These are phyloP conservation scores for Cadophora sp. DNA, from an alignment of 2,329 filamentous ascomycete genomes.

Conservation along the genomic window DNA sequence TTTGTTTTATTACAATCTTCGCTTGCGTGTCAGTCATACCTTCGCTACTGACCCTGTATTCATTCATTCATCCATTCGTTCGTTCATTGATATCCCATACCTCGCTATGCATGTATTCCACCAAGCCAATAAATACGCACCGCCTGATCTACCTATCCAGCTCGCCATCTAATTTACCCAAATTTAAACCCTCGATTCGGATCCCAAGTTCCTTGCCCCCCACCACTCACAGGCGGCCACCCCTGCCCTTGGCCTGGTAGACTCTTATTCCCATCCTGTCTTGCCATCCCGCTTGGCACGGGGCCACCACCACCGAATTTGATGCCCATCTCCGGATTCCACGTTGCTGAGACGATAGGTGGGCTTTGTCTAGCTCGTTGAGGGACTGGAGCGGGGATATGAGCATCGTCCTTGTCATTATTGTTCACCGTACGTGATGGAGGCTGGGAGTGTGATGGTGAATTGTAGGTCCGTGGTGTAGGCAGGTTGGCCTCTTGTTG, in stretches of 20 bases:
- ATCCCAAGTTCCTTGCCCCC: constrained; percentile 39
- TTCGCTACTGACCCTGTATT: no score
- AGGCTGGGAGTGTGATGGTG: constrained; percentile 23
- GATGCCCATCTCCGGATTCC: constrained; percentile 83
- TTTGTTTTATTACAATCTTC: no score
- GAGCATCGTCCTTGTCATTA: constrained; percentile 24
- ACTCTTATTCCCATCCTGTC: constrained; percentile 5
- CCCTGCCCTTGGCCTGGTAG: not conserved
- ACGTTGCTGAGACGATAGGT: constrained; percentile 62
- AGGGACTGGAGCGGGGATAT: constrained; percentile 54
- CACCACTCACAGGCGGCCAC: constrained; percentile 18
- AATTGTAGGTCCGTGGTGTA: constrained; percentile 28
- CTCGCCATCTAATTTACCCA: no score
- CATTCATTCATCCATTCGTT: not conserved
- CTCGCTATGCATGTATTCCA: constrained; percentile 8
- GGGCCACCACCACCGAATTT: constrained; percentile 65
- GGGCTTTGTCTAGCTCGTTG: constrained; percentile 58
- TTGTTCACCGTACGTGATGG: constrained; percentile 43
- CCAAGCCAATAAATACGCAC: not conserved
- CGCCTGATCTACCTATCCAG: constrained; percentile 30
- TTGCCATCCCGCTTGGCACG: not conserved
- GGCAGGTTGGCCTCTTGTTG: constrained; percentile 25
- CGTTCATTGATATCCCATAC: constrained; percentile 6
- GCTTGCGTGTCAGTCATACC: no score
- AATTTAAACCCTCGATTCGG: constrained; percentile 42